A percentile compares a stretch with the other conserved stretches of the same genome.
phyloP scores from a whole-genome alignment of 345 rosid genomes.

The Eucalyptus lansdowneana region DNA sequence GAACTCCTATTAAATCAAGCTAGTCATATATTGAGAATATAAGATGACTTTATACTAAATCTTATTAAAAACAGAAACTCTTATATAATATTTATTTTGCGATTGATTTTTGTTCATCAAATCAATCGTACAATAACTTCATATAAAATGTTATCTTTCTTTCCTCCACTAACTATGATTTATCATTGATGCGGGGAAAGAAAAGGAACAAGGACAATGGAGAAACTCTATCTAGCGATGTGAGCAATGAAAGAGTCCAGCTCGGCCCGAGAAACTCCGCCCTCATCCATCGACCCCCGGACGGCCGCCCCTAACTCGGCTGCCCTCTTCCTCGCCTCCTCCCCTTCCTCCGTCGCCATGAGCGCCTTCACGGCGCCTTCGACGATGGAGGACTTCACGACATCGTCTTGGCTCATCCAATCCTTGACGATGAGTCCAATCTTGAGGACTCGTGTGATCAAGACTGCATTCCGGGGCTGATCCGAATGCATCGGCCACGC shows the following conservation, averaged over 20 bases:
- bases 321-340: constrained; percentile 31
- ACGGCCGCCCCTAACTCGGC: constrained; percentile 8
- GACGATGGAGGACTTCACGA: constrained; percentile 5
- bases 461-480: constrained; percentile 37
- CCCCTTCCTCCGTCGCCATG: constrained; percentile 43
- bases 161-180: neutral
- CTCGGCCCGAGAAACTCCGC: constrained; percentile 31
- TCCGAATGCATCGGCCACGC: constrained; percentile 69
- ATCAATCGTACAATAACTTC: neutral
- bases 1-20: neutral
- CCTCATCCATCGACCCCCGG: constrained; percentile 10
- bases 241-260: constrained; percentile 35
- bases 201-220: neutral
- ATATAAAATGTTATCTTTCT: neutral
- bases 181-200: neutral
- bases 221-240: constrained; percentile 17
- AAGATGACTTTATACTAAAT: neutral
- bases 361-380: constrained; percentile 17
- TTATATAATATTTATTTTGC: neutral
- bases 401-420: constrained; percentile 9
- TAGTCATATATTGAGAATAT: too few relatives aligned
- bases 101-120: neutral
- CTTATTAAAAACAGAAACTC: neutral
- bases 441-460: constrained; percentile 25
- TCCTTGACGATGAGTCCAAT: constrained; percentile 20